Conservation (phyloP, 768 basidiomycete species). For the Auricularia sp. region DNA sequence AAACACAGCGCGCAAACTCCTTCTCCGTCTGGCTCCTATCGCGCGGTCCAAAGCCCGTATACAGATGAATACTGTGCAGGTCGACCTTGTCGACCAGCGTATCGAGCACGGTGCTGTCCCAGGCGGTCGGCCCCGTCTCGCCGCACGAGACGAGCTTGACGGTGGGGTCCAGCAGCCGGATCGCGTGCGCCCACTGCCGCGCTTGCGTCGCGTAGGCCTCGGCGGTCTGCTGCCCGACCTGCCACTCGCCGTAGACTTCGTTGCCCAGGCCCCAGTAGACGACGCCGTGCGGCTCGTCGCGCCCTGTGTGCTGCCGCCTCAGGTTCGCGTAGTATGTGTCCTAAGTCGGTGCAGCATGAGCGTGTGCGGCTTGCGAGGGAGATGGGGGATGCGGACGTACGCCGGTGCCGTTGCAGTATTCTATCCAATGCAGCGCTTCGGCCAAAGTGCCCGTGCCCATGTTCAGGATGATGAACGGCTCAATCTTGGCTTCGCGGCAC, state of each 20-base stretch:
- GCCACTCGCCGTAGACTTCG: constrained; percentile 49
- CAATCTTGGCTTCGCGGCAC: constrained; percentile 39
- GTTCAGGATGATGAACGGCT: constrained; percentile 52
- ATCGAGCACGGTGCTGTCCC: constrained; percentile 28
- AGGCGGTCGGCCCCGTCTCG: constrained; percentile 22
- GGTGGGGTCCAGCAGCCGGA: constrained; percentile 45
- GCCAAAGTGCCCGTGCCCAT: constrained; percentile 57
- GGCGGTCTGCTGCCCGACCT: constrained; percentile 48
- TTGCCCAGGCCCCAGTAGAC: constrained; percentile 37
- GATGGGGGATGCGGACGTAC: constrained; percentile 16
- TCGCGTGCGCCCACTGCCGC: constrained; percentile 52
- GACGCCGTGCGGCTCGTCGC: constrained; percentile 44
- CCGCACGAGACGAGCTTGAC: constrained; percentile 51
- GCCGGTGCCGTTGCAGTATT: constrained; percentile 49
- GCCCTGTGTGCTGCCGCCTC: constrained; percentile 44
- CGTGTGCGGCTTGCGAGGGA: not conserved
- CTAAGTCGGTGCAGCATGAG: constrained; percentile 17
- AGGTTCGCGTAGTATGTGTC: constrained; percentile 46
- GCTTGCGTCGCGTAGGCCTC: constrained; percentile 47
- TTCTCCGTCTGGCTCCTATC: not conserved
- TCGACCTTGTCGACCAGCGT: constrained; percentile 9
- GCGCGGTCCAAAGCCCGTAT: not conserved
- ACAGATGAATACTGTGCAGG: not conserved
- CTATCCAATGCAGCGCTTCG: constrained; percentile 50
- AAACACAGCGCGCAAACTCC: not conserved